These are phyloP conservation scores for Elasticomyces elasticus DNA, from an alignment of 495 filamentous ascomycete genomes.

Conservation along the genomic window DNA sequence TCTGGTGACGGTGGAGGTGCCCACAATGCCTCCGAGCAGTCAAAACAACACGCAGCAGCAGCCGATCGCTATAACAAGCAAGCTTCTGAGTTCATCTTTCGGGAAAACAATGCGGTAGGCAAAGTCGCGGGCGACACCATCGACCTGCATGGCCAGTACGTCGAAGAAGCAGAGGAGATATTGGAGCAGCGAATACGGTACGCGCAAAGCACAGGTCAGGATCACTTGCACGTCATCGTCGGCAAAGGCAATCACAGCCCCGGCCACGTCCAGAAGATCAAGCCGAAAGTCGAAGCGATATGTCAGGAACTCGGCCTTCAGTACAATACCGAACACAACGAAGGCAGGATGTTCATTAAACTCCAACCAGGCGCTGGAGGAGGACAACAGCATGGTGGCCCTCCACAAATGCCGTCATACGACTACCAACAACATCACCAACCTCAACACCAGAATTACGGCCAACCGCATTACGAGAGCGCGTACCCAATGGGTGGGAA, in stretches of 20 bases:
- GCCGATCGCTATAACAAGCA: constrained; percentile 79
- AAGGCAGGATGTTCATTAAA: constrained; percentile 70
- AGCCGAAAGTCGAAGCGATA: constrained; percentile 77
- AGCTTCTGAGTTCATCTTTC: constrained; percentile 88
- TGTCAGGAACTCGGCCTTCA: constrained; percentile 73
- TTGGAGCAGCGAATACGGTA: constrained; percentile 70
- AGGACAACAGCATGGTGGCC: not conserved
- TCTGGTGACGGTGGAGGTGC: constrained; percentile 68
- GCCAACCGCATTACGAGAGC: constrained; percentile 20
- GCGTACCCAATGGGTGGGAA: constrained; percentile 21
- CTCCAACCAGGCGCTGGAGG: constrained; percentile 29
- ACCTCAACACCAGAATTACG: constrained; percentile 19
- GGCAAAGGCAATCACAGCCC: constrained; percentile 85
- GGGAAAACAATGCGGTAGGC: constrained; percentile 71
- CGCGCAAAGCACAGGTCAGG: constrained; percentile 59
- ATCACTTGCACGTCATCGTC: constrained; percentile 78
- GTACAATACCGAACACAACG: constrained; percentile 77
- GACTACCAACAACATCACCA: constrained; percentile 10
- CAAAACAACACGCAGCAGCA: constrained; percentile 66
- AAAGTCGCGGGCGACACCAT: constrained; percentile 71
- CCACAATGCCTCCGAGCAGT: constrained; percentile 71
- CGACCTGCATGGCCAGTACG: constrained; percentile 87
- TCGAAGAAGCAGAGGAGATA: constrained; percentile 87
- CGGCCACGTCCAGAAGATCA: constrained; percentile 77
- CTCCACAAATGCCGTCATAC: not conserved